phyloP scores from a whole-genome alignment of 202 grass and related monocot species.

The Setaria italica region DNA sequence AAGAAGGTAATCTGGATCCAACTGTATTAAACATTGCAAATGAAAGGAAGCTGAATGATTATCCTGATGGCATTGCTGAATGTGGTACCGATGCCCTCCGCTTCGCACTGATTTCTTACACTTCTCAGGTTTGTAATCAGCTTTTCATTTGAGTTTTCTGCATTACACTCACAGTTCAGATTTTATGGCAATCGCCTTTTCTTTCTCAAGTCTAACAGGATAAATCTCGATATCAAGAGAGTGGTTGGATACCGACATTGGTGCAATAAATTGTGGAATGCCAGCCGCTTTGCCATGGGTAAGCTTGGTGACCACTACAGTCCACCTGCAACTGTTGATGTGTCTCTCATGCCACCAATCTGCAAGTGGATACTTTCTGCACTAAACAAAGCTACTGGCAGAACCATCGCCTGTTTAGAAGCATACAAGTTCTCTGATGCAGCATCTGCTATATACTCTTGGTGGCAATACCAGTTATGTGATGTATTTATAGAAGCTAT shows the following conservation, averaged over 20 bases:
- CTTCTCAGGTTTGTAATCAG: constrained; percentile 67
- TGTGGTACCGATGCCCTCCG: constrained; percentile 90
- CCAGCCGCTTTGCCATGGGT: constrained; percentile 75
- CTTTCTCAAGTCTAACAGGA: constrained; percentile 78
- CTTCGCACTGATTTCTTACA: constrained; percentile 72
- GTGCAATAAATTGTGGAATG: constrained; percentile 97
- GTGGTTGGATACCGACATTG: constrained; percentile 77
- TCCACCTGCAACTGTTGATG: constrained; percentile 58
- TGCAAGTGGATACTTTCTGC: constrained; percentile 89
- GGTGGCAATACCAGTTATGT: constrained; percentile 84
- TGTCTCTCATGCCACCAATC: constrained; percentile 63
- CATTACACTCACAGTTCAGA: constrained; percentile 9
- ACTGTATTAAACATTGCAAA: constrained; percentile 59
- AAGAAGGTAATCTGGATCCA: constrained; percentile 75
- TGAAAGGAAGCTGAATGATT: constrained; percentile 66
- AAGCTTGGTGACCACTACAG: constrained; percentile 77
- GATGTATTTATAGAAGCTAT: constrained; percentile 91
- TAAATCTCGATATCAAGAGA: constrained; percentile 83
- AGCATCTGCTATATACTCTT: constrained; percentile 82
- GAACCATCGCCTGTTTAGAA: constrained; percentile 69
- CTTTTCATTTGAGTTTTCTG: constrained; percentile 15
- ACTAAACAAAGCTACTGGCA: constrained; percentile 70
- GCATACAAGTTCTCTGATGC: constrained; percentile 79
- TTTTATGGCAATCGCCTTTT: constrained; percentile 31
- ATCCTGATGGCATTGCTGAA: constrained; percentile 83